A percentile compares a stretch with the other conserved stretches of the same genome.
phyloP scores from a whole-genome alignment of 2,329 filamentous ascomycete genomes.

The Colletotrichum cordylinicola region DNA sequence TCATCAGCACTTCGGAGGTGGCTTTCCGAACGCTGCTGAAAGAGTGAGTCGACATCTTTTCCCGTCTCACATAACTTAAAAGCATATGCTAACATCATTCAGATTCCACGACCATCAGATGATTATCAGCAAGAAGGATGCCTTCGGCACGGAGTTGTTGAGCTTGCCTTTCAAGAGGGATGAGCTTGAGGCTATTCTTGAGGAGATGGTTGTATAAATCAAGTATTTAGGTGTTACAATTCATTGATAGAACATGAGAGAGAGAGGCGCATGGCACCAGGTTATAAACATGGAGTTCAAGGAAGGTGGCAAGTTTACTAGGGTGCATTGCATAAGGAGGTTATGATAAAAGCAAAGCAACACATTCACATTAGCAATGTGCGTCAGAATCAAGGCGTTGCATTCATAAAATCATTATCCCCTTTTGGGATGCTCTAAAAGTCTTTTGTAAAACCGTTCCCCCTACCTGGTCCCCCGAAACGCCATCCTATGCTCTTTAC shows the following conservation, averaged over 20 bases:
- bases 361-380: not conserved
- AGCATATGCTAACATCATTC: not conserved
- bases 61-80: not conserved
- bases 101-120: slow-evolving; percentile 98
- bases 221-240: not conserved
- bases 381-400: not conserved
- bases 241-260: not conserved
- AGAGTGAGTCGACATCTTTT: slow-evolving; percentile 64
- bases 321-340: not conserved
- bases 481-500: slow-evolving; percentile 34
- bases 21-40: slow-evolving; percentile 93
- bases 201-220: slow-evolving; percentile 67
- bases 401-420: slow-evolving; percentile 15
- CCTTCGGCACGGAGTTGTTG: slow-evolving; percentile 82
- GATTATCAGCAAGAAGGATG: slow-evolving; percentile 87
- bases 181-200: slow-evolving; percentile 86
- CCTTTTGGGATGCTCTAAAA: slow-evolving; percentile 1
- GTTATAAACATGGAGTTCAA: not conserved
- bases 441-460: not conserved
- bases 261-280: not conserved
- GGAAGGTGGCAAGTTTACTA: not conserved
- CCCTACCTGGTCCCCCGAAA: not conserved
- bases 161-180: slow-evolving; percentile 86
- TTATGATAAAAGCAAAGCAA: not conserved
- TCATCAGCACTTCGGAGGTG: slow-evolving; percentile 96